Conservation (phyloP, 352 stramenopile genomes). For the Thraustochytrium striatum region DNA sequence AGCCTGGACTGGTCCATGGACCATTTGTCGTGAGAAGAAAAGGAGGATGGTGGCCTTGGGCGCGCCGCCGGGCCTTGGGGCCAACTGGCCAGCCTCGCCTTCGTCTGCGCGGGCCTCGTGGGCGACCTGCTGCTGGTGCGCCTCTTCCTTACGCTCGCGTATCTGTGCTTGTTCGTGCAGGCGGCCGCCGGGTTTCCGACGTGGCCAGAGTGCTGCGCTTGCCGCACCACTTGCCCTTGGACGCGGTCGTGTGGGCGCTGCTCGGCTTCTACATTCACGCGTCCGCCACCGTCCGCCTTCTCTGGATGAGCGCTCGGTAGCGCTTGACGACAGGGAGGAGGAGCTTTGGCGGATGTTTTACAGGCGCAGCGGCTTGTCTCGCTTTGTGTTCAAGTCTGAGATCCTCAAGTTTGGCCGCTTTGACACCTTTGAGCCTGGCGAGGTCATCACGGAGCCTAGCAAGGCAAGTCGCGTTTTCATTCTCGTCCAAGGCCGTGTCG, state of each 20-base stretch:
- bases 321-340: slow-evolving; percentile 15
- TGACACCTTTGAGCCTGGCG: slow-evolving; percentile 7
- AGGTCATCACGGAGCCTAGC: not conserved
- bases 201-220: not conserved
- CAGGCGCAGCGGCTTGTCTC: slow-evolving; percentile 13
- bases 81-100: slow-evolving; percentile 35
- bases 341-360: slow-evolving; percentile 42
- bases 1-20: no score
- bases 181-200: not conserved
- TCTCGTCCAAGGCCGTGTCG: slow-evolving; percentile 5
- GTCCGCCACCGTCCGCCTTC: not conserved
- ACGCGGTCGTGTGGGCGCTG: slow-evolving; percentile 19
- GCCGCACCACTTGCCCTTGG: not conserved
- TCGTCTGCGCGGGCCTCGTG: slow-evolving; percentile 13
- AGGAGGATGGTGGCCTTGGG: no score
- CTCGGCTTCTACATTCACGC: slow-evolving; percentile 24
- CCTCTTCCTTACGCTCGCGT: slow-evolving; percentile 13
- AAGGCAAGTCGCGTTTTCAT: not conserved
- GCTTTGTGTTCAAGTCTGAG: slow-evolving; percentile 21
- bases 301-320: slow-evolving; percentile 23
- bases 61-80: no score
- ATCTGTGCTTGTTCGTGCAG: slow-evolving; percentile 21
- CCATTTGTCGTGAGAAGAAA: no score
- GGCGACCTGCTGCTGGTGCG: slow-evolving; percentile 24
- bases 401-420: not conserved